Percentiles rank a stretch among this genome's conserved stretches.
Conservation (phyloP, 2,329 filamentous ascomycete species). For the Ramichloridium luteum region DNA sequence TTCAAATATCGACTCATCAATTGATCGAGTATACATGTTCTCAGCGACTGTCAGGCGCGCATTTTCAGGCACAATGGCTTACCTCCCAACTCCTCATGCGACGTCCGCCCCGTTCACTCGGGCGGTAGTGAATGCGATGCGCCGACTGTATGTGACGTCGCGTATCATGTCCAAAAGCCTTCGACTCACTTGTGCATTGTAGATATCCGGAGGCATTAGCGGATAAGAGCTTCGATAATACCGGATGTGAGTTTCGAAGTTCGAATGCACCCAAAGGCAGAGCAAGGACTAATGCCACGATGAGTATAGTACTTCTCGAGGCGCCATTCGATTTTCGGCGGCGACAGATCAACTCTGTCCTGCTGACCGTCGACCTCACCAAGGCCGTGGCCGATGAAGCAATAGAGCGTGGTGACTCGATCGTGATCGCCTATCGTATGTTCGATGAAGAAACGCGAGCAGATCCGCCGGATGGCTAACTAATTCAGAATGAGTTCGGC, state of each 20-base stretch:
- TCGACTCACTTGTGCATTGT: conserved; percentile 2
- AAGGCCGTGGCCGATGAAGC: conserved; percentile 82
- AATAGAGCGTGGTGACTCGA: conserved; percentile 59
- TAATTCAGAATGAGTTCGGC: conserved; percentile 16
- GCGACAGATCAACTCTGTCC: conserved; percentile 51
- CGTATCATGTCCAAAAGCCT: conserved; percentile 4
- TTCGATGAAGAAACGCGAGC: conserved; percentile 5
- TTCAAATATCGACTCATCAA: no score
- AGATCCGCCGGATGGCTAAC: conserved; percentile 14
- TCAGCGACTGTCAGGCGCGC: no score
- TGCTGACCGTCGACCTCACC: conserved; percentile 85
- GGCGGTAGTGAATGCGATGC: conserved; percentile 67
- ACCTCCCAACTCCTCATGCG: conserved; percentile 24
- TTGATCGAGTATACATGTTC: no score
- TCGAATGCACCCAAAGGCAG: no score
- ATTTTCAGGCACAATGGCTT: conserved; percentile 32
- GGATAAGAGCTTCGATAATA: conserved; percentile 89
- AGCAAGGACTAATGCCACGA: no score
- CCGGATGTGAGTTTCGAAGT: conserved; percentile 51
- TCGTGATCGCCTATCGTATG: conserved; percentile 82
- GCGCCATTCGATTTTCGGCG: conserved; percentile 48
- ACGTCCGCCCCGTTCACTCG: conserved; percentile 47
- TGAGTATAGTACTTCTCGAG: conserved; percentile 55
- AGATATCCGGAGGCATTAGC: conserved; percentile 85
- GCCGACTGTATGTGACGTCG: conserved; percentile 56